Conservation (phyloP, 345 rosid species). For the Salix purpurea region DNA sequence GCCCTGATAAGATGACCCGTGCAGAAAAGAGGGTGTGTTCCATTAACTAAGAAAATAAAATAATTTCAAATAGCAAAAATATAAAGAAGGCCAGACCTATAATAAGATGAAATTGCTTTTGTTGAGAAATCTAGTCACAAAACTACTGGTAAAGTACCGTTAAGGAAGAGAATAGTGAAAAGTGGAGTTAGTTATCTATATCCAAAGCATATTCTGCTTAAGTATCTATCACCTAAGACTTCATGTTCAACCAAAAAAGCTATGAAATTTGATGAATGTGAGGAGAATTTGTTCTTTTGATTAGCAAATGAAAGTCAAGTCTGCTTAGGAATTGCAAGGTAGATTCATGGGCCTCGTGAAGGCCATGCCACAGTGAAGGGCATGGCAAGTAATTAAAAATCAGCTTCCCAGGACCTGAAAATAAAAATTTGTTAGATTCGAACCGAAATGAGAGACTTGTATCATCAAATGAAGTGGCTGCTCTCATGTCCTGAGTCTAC, state of each 20-base stretch:
- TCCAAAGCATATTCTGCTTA: not conserved
- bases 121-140: not conserved
- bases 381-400: not conserved
- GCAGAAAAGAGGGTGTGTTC: not conserved
- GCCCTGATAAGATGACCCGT: not conserved
- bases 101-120: not conserved
- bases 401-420: not conserved
- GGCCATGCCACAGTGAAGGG: not conserved
- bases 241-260: not conserved
- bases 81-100: not conserved
- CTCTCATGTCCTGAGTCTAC: not conserved
- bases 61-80: not conserved
- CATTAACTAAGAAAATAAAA: not conserved
- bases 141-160: not conserved
- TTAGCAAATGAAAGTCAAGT: slow-evolving; percentile 2
- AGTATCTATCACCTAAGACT: not conserved
- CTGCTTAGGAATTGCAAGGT: not conserved
- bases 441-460: not conserved
- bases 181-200: not conserved
- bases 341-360: not conserved
- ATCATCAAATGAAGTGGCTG: not conserved
- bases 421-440: not conserved
- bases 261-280: not conserved
- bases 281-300: not conserved
- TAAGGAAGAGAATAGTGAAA: not conserved